Conservation (phyloP, 345 rosid genomes). For the Hypericum androsaemum region DNA sequence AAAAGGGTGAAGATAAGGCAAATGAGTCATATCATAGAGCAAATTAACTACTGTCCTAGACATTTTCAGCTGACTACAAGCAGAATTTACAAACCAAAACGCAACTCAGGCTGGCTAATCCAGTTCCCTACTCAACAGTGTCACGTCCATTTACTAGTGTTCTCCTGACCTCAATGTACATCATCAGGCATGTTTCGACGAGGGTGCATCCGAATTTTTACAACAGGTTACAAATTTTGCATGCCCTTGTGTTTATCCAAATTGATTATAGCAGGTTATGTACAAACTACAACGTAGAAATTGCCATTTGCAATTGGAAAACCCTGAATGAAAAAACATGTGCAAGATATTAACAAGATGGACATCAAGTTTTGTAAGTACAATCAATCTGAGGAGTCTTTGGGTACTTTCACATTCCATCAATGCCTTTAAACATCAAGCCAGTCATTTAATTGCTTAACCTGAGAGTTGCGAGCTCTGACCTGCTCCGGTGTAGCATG, state of each 20-base stretch:
- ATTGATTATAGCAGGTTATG: constrained; percentile 22
- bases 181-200: too few species aligned
- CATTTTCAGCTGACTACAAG: too few species aligned
- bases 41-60: too few species aligned
- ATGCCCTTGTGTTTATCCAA: constrained; percentile 7
- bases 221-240: too few species aligned
- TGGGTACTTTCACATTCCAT: constrained; percentile 25
- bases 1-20: too few species aligned
- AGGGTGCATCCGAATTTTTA: too few species aligned
- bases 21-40: too few species aligned
- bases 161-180: too few species aligned
- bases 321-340: constrained; percentile 17
- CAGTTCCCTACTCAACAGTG: too few species aligned
- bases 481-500: constrained; percentile 27
- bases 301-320: constrained; percentile 17
- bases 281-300: constrained; percentile 21
- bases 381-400: constrained; percentile 5
- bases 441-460: constrained; percentile 63
- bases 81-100: too few species aligned
- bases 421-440: constrained; percentile 58
- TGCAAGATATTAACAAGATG: constrained; percentile 23
- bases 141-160: too few species aligned
- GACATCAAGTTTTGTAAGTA: constrained; percentile 11
- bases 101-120: too few species aligned
- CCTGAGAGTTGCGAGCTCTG: constrained; percentile 32